These are phyloP conservation scores for Coleophoma eucalyptorum DNA, from an alignment of 2,329 filamentous ascomycete genomes.

Conservation along the genomic window DNA sequence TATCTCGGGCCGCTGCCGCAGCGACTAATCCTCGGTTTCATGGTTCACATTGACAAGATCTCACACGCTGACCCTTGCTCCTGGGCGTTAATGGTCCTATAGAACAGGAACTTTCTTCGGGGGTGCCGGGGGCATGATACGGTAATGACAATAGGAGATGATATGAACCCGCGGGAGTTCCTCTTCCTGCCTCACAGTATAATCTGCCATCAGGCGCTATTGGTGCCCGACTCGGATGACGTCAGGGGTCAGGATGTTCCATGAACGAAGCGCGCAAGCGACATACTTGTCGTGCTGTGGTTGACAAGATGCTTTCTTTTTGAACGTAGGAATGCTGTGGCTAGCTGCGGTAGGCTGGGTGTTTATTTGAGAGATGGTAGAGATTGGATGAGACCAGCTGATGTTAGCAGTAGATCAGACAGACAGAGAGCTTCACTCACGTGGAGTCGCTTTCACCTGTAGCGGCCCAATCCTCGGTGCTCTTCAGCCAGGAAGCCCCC, in stretches of 20 bases:
- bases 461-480: background rate
- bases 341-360: too few relatives aligned
- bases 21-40: too few relatives aligned
- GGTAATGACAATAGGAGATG: background rate
- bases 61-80: too few relatives aligned
- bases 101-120: background rate
- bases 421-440: background rate
- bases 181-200: background rate
- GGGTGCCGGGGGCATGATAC: background rate
- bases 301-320: background rate
- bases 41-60: too few relatives aligned
- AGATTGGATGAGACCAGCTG: too few relatives aligned
- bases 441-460: background rate
- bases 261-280: background rate
- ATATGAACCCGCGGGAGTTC: background rate
- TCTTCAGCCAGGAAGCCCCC: background rate
- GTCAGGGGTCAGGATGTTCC: background rate
- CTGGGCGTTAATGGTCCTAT: too few relatives aligned
- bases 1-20: background rate
- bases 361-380: too few relatives aligned
- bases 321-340: background rate
- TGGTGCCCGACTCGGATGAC: too few relatives aligned
- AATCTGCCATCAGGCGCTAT: background rate
- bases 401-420: background rate
- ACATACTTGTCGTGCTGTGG: background rate